phyloP scores from a whole-genome alignment of 169 alveolate species.

The Cryptosporidium meleagridis region DNA sequence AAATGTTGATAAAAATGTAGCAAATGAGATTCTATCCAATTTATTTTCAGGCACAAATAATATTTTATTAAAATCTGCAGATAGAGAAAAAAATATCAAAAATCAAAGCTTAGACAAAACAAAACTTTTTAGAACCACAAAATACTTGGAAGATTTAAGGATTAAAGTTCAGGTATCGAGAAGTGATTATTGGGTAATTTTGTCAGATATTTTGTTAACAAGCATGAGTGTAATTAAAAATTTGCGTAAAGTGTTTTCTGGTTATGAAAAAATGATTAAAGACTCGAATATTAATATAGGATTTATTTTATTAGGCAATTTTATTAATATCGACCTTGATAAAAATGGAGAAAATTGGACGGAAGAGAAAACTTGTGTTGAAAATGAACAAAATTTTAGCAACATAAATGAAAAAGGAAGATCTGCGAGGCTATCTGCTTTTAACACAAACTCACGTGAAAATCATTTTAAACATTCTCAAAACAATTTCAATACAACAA shows the following conservation, averaged over 20 bases:
- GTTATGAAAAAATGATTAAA: conserved; percentile 26
- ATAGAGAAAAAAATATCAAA: neutral
- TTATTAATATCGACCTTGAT: neutral
- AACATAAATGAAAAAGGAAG: conserved; percentile 1
- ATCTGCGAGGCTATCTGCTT: neutral
- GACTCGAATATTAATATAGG: conserved; percentile 5
- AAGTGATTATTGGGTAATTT: conserved; percentile 44
- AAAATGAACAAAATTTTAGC: neutral
- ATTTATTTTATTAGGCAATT: conserved; percentile 48
- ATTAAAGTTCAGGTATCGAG: neutral
- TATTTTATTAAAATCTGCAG: neutral
- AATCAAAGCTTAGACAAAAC: neutral
- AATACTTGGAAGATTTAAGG: neutral
- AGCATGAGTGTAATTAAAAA: neutral
- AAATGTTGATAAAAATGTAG: conserved; percentile 2
- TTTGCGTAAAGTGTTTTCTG: conserved; percentile 46
- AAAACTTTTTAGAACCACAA: neutral
- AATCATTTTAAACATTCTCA: neutral
- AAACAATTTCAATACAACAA: conserved; percentile 12
- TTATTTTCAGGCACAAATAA: neutral
- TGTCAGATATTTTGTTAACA: conserved; percentile 45
- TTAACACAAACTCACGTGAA: neutral
- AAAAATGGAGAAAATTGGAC: neutral
- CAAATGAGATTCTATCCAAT: neutral
- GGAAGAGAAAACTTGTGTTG: neutral